Percentiles rank a stretch among this genome's conserved stretches.
These are phyloP conservation scores for Xylariaceae sp. DNA, from an alignment of 2,329 filamentous ascomycete genomes.

Conservation along the genomic window DNA sequence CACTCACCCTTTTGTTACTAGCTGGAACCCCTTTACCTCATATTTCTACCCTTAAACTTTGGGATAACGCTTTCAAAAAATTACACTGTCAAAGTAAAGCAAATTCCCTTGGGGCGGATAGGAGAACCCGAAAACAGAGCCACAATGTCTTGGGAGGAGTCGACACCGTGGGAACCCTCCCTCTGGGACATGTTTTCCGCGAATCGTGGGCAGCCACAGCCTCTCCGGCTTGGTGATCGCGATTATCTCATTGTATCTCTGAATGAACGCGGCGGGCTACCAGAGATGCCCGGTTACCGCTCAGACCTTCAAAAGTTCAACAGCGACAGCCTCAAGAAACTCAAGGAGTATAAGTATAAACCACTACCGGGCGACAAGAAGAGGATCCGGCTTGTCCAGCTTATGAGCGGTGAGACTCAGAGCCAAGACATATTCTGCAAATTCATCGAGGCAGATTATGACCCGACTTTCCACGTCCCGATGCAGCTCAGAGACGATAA, in stretches of 20 bases:
- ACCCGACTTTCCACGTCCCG: not conserved
- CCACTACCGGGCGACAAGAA: not conserved
- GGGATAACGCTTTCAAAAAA: not conserved
- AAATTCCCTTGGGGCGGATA: not conserved
- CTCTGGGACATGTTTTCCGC: not conserved
- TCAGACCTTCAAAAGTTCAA: not conserved
- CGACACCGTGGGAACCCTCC: not conserved
- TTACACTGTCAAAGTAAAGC: not conserved
- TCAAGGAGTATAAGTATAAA: not conserved
- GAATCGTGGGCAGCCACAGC: not conserved
- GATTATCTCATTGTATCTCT: not conserved
- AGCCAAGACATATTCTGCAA: not conserved
- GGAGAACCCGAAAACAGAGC: not conserved
- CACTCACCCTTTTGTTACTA: not conserved
- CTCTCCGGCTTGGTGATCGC: not conserved
- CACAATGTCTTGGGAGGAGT: not conserved
- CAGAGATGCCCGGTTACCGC: not conserved
- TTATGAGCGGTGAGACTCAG: not conserved
- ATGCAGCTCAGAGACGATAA: not conserved
- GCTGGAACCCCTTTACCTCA: no score
- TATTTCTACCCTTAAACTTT: not conserved
- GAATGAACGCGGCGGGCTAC: not conserved
- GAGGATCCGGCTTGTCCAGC: not conserved
- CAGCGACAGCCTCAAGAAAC: not conserved
- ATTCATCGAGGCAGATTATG: constrained; percentile 1